phyloP scores from a whole-genome alignment of 2,329 filamentous ascomycete species.

The Paraphoma chrysanthemicola region DNA sequence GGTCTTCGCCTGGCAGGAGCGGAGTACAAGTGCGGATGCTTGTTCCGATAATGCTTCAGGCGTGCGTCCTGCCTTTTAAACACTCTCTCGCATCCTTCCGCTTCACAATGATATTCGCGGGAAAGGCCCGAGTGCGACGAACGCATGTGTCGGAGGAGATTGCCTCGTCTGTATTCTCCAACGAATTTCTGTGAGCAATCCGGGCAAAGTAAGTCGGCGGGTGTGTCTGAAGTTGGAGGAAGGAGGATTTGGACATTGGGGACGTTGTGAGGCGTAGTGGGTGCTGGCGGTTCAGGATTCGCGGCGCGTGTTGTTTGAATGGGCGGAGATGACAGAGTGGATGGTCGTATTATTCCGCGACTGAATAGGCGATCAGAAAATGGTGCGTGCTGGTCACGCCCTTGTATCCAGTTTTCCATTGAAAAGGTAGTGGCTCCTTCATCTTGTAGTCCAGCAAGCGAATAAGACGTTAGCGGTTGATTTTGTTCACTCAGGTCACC shows the following conservation, averaged over 20 bases:
- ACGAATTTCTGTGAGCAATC: not conserved
- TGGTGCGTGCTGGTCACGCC: too few relatives aligned
- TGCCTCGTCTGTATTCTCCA: not conserved
- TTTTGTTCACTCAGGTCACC: too few relatives aligned
- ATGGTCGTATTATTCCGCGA: too few relatives aligned
- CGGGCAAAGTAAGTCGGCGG: not conserved
- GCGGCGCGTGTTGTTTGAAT: too few relatives aligned
- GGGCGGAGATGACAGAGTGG: too few relatives aligned
- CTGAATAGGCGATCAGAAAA: too few relatives aligned
- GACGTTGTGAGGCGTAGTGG: not conserved
- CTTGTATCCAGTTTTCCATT: too few relatives aligned
- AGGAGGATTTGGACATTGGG: not conserved
- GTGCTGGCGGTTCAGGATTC: not conserved
- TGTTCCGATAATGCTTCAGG: not conserved
- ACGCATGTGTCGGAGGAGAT: not conserved
- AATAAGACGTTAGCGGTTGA: too few relatives aligned
- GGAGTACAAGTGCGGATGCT: not conserved
- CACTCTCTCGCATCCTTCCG: not conserved
- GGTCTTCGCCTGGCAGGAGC: not conserved
- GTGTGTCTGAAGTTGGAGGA: not conserved
- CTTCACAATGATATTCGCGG: not conserved
- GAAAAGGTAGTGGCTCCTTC: too few relatives aligned
- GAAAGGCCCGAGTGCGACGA: not conserved
- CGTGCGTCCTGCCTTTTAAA: not conserved
- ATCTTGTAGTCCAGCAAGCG: too few relatives aligned